Evolutionary conservation across 2,329 filamentous ascomycete species (phyloP).

Genomic region (Corinectria fuckeliana): DNA sequence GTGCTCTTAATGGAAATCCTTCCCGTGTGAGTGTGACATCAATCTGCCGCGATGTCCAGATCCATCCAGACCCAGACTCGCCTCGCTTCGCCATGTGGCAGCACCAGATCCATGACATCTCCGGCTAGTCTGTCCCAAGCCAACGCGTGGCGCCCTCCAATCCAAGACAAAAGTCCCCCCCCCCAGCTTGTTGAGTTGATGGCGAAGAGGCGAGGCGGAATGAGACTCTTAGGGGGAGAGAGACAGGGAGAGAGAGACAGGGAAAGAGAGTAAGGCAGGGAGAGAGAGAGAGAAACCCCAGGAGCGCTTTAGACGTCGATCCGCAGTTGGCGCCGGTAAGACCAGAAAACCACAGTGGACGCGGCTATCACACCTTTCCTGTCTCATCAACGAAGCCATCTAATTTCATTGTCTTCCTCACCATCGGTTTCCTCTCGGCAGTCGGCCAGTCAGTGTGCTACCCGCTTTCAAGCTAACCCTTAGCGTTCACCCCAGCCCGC

Average conservation of each 20-base stretch:
- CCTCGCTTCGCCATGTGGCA: background rate
- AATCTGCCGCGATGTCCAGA: background rate
- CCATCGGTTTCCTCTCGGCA: background rate
- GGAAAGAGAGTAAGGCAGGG: no score
- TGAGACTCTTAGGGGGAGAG: background rate
- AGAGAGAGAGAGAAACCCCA: background rate
- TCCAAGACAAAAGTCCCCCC: background rate
- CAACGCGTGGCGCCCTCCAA: conserved; percentile 6
- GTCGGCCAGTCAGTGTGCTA: conserved; percentile 3
- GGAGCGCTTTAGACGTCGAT: background rate
- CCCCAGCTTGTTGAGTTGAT: background rate
- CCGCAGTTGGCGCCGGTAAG: background rate
- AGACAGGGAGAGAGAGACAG: no score
- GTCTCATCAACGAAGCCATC: conserved; percentile 4
- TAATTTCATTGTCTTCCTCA: background rate
- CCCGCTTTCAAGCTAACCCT: conserved; percentile 7
- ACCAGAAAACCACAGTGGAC: background rate
- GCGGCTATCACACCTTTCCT: conserved; percentile 1
- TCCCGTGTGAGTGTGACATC: background rate
- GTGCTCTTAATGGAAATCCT: conserved; percentile 21
- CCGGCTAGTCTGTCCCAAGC: conserved; percentile 4
- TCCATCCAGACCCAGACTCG: background rate
- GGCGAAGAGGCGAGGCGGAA: background rate
- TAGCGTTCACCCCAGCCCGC: conserved; percentile 15
- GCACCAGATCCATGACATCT: background rate